Percentiles rank a stretch among this genome's conserved stretches.
phyloP scores from a whole-genome alignment of 352 stramenopile genomes.

The Albugo laibachii region DNA sequence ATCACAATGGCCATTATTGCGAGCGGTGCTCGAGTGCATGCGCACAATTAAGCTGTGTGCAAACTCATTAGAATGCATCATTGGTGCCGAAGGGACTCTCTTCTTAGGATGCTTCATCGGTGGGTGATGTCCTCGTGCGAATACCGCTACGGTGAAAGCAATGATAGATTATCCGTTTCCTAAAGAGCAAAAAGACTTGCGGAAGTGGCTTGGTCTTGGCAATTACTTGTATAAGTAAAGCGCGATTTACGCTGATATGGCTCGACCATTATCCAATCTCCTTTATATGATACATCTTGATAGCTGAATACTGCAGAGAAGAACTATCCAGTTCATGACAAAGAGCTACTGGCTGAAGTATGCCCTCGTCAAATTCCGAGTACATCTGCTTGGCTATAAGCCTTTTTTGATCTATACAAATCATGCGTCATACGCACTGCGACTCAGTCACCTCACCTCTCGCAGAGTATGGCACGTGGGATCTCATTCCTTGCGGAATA shows the following conservation, averaged over 20 bases:
- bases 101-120: slow-evolving; percentile 11
- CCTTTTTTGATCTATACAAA: slow-evolving; percentile 7
- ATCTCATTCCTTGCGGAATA: slow-evolving; percentile 13
- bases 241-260: slow-evolving; percentile 3
- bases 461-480: slow-evolving; percentile 11
- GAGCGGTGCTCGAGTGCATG: slow-evolving; percentile 9
- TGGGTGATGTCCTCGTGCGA: neutral
- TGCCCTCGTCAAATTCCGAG: slow-evolving; percentile 7
- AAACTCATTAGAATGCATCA: slow-evolving; percentile 12
- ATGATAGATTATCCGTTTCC: slow-evolving; percentile 2
- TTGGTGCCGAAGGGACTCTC: slow-evolving; percentile 10
- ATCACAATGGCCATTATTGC: slow-evolving; percentile 10
- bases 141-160: slow-evolving; percentile 5
- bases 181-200: slow-evolving; percentile 1
- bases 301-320: slow-evolving; percentile 3
- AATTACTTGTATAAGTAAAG: slow-evolving; percentile 14
- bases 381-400: slow-evolving; percentile 5
- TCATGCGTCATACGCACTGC: slow-evolving; percentile 2
- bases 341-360: slow-evolving; percentile 10
- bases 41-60: slow-evolving; percentile 10
- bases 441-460: slow-evolving; percentile 3
- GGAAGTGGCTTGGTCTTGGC: slow-evolving; percentile 5
- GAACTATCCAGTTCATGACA: slow-evolving; percentile 7
- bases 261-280: slow-evolving; percentile 3
- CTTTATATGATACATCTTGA: too few species aligned